These are phyloP conservation scores for Aleurites moluccanus DNA, from an alignment of 441 rosid species.

Conservation along the genomic window DNA sequence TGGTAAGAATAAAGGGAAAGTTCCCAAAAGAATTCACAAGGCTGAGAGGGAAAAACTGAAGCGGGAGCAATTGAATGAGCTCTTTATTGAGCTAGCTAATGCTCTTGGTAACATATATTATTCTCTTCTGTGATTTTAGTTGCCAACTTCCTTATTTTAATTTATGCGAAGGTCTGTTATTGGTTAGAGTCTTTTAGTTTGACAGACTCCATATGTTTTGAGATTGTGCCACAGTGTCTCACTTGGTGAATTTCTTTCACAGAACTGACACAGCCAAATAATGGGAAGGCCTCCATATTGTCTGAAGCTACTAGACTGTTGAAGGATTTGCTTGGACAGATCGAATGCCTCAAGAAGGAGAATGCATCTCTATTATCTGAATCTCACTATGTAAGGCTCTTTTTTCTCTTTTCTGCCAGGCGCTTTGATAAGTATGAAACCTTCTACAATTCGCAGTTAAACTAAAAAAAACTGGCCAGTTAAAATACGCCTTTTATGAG, in stretches of 20 bases:
- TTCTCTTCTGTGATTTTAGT: constrained; percentile 11
- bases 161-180: not conserved
- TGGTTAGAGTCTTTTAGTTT: constrained; percentile 11
- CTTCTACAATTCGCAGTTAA: not conserved
- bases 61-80: constrained; percentile 93
- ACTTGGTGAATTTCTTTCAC: constrained; percentile 27
- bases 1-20: constrained; percentile 48
- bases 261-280: constrained; percentile 67
- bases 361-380: constrained; percentile 63
- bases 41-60: constrained; percentile 91
- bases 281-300: constrained; percentile 80
- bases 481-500: not conserved
- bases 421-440: not conserved
- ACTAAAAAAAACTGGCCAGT: not conserved
- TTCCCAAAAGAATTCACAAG: constrained; percentile 79
- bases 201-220: not conserved
- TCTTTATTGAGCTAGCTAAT: constrained; percentile 70
- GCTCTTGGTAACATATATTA: constrained; percentile 57
- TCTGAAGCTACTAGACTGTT: constrained; percentile 66
- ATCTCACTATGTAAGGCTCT: constrained; percentile 65
- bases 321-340: constrained; percentile 68
- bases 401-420: not conserved
- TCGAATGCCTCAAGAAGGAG: constrained; percentile 69
- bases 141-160: constrained; percentile 2
- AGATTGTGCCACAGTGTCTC: constrained; percentile 17